Conservation (phyloP, 1,139 yeast species). For the Lodderomyces orthopsilosis region DNA sequence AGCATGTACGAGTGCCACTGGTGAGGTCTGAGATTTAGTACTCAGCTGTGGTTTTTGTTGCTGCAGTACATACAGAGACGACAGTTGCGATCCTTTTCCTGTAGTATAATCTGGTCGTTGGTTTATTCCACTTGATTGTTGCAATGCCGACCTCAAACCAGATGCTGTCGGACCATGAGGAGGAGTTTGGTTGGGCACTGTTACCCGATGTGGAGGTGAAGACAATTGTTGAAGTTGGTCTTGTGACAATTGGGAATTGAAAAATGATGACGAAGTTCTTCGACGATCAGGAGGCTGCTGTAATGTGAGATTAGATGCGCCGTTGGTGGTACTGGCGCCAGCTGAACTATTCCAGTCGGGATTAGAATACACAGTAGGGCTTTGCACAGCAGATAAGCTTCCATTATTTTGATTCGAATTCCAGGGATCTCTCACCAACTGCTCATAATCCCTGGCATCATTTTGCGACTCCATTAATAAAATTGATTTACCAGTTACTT, state of each 20-base stretch:
- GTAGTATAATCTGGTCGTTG: constrained; percentile 10
- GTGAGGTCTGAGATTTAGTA: constrained; percentile 17
- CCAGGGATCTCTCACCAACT: constrained; percentile 52
- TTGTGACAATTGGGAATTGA: constrained; percentile 6
- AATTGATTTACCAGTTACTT: constrained; percentile 51
- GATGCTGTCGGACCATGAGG: constrained; percentile 13
- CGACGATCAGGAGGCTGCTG: constrained; percentile 10
- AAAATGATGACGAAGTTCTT: constrained; percentile 9
- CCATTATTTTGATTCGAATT: constrained; percentile 9
- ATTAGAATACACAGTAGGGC: constrained; percentile 24
- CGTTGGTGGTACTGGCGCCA: constrained; percentile 11
- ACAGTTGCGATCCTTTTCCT: constrained; percentile 4
- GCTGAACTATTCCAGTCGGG: constrained; percentile 14
- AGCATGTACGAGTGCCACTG: constrained; percentile 17
- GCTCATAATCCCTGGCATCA: constrained; percentile 52
- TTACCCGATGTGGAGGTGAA: constrained; percentile 4
- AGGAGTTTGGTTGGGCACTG: constrained; percentile 6
- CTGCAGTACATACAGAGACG: constrained; percentile 8
- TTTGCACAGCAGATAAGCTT: constrained; percentile 24
- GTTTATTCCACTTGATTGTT: constrained; percentile 10
- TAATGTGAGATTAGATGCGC: constrained; percentile 6
- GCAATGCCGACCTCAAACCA: constrained; percentile 11
- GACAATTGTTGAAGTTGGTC: constrained; percentile 6
- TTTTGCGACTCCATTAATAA: constrained; percentile 55
- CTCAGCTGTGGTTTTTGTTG: not conserved